Conservation (phyloP, 331 rosid genomes). For the Ulmus americana region DNA sequence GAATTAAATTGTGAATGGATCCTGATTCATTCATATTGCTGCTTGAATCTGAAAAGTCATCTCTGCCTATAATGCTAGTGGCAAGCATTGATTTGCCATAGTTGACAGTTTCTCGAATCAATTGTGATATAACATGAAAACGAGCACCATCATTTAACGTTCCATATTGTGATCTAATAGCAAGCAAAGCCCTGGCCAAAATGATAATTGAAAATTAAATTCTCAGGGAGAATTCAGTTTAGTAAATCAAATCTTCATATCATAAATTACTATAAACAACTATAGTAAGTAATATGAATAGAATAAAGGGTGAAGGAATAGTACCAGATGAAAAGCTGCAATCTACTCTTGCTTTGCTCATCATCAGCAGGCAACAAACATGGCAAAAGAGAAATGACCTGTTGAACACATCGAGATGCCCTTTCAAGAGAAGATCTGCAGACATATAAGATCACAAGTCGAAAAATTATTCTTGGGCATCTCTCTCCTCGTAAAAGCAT, state of each 20-base stretch:
- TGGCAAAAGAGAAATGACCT: constrained; percentile 75
- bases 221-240: constrained; percentile 13
- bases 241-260: neutral
- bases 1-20: constrained; percentile 72
- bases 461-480: constrained; percentile 81
- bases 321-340: constrained; percentile 93
- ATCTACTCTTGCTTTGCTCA: constrained; percentile 88
- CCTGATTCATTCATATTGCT: constrained; percentile 54
- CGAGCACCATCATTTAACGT: constrained; percentile 81
- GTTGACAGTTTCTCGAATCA: constrained; percentile 81
- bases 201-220: constrained; percentile 32
- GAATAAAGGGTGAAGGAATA: constrained; percentile 17
- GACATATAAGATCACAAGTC: constrained; percentile 75
- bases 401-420: constrained; percentile 80
- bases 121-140: constrained; percentile 84
- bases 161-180: constrained; percentile 78
- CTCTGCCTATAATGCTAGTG: constrained; percentile 61
- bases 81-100: constrained; percentile 87
- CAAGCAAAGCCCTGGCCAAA: constrained; percentile 78
- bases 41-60: constrained; percentile 50
- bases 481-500: constrained; percentile 90
- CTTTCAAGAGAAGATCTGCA: constrained; percentile 85
- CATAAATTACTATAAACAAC: constrained; percentile 1
- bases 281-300: constrained; percentile 5
- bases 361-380: constrained; percentile 78